Evolutionary conservation across 164 flowering plant genomes (phyloP).

Genomic region (Nelumbo lutea): DNA sequence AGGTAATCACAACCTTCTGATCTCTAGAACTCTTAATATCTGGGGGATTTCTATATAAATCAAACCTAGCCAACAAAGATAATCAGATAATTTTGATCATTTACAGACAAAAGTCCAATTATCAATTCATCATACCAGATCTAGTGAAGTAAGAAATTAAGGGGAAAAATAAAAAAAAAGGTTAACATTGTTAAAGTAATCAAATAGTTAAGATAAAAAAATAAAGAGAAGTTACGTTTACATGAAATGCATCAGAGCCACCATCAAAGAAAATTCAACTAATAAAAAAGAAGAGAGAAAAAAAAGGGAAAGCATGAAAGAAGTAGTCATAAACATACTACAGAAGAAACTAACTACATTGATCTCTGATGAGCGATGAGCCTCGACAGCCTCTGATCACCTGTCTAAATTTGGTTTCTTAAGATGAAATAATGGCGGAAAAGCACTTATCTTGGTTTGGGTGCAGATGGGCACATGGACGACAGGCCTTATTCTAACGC

Average conservation of each 20-base stretch:
- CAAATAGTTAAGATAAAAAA: not conserved
- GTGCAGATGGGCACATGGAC: slow-evolving; percentile 68
- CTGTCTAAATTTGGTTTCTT: slow-evolving; percentile 53
- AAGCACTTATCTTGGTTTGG: slow-evolving; percentile 35
- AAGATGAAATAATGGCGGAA: slow-evolving; percentile 68
- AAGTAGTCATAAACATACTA: not conserved
- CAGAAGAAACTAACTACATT: not conserved
- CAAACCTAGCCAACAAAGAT: not conserved
- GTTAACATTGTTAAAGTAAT: too few species aligned
- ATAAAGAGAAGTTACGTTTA: not conserved
- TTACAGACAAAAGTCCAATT: not conserved
- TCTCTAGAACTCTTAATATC: not conserved
- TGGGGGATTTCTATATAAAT: not conserved
- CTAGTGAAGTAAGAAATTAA: not conserved
- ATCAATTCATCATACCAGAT: not conserved
- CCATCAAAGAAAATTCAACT: not conserved
- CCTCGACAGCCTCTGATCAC: slow-evolving; percentile 9
- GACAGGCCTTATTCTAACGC: slow-evolving; percentile 73
- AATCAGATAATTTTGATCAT: not conserved
- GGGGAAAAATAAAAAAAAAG: not conserved
- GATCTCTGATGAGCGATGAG: too few species aligned
- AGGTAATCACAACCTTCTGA: not conserved
- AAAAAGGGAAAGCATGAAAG: not conserved
- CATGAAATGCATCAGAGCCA: not conserved
- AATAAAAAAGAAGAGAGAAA: not conserved